Percentiles rank a stretch among this genome's conserved stretches.
Conservation (phyloP, 2,329 filamentous ascomycete genomes). For the Setomelanomma holmii region DNA sequence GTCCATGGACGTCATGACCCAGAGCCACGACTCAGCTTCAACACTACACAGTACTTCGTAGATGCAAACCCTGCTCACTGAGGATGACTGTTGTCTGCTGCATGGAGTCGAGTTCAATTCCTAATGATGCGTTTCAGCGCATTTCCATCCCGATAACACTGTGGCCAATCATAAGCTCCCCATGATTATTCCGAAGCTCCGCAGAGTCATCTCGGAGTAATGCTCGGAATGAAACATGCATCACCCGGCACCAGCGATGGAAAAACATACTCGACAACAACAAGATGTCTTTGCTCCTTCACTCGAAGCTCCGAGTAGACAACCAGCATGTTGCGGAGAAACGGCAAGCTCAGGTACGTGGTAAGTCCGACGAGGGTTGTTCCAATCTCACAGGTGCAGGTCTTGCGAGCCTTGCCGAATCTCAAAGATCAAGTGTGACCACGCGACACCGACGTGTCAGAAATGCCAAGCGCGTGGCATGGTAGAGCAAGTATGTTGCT, state of each 20-base stretch:
- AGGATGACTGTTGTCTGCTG: too few species aligned
- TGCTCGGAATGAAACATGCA: conserved; percentile 12
- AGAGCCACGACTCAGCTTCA: too few species aligned
- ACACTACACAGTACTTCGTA: too few species aligned
- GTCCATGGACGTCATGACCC: too few species aligned
- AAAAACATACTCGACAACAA: not conserved
- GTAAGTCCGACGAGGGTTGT: not conserved
- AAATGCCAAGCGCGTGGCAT: conserved; percentile 44
- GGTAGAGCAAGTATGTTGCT: conserved; percentile 36
- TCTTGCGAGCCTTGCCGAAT: conserved; percentile 47
- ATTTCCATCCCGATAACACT: too few species aligned
- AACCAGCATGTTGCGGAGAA: conserved; percentile 42
- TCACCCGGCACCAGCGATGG: too few species aligned
- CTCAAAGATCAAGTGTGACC: conserved; percentile 46
- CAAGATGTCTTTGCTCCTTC: not conserved
- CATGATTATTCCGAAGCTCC: too few species aligned
- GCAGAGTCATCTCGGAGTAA: conserved; percentile 5
- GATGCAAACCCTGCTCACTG: too few species aligned
- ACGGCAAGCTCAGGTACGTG: conserved; percentile 45
- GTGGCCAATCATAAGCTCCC: too few species aligned
- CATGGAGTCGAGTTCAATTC: too few species aligned
- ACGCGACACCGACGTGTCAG: conserved; percentile 42
- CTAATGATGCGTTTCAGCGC: too few species aligned
- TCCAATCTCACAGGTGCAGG: conserved; percentile 27
- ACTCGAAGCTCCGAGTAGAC: not conserved